Base-by-base conservation (phyloP, 148 eudicot species). In the Polygonum maritimum region DNA sequence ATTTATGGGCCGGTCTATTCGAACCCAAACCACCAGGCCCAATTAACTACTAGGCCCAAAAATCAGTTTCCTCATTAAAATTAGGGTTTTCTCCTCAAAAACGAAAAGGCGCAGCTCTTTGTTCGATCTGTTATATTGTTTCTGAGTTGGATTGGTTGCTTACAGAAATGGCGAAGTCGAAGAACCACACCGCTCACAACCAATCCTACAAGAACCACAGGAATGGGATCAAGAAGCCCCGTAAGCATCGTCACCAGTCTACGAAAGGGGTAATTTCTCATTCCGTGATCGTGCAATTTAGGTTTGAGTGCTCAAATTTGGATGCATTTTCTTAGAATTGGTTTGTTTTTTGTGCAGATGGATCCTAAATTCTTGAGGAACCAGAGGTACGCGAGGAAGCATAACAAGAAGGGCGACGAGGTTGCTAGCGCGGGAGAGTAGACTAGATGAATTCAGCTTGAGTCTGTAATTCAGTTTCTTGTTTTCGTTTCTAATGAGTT, bases 371-470 rank as follows among this genome's bases (percentile, higher is more conserved):
- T 91, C 78, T 78, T 91, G 87, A 91, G 97, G 90, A 91, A 91
- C 84, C 93, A 91, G 84, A 92, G 97, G 97, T 88, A 90, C 33
- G 97, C 97, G 14, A 88, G 97, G 92, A 92, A 92, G 90, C 94
- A 92, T 83, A 92, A 90, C 89, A 89, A 87, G 67, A 84, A 84
- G 84, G 49, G 71, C 39, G 90, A 80, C 2, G 94, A 87, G 19
- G 76, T 72, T 44, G 80, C 87, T n/a, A 63, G 84, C 54, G 89
- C 62, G 19, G 87, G 88, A 82, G 87, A 88, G 81, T 88, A 87
- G 83, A 81, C 16, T 11, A 36, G 10, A 3, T 36, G 22, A 38
- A 36, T 44, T 44, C 47, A 44, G 47, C 18, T n/a, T 16, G 57
- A 51, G 16, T 51, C 15, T 51, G 57, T 51, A 51, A 51, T 51